Conservation (phyloP, 495 filamentous ascomycete genomes). For the Trichoderma erinaceum region DNA sequence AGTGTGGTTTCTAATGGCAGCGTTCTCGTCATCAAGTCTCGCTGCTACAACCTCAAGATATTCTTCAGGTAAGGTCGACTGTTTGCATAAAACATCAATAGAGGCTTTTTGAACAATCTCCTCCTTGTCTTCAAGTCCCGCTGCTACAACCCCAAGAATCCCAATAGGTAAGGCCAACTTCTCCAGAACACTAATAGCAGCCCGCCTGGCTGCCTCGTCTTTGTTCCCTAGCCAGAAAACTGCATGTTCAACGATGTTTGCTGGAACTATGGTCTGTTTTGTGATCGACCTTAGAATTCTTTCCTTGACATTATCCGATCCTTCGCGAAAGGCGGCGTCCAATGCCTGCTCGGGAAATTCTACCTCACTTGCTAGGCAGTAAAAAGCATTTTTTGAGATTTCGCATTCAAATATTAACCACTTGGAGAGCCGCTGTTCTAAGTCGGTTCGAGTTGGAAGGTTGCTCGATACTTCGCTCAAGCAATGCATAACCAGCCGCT, state of each 20-base stretch:
- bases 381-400: conserved; percentile 6
- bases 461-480: conserved; percentile 29
- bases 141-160: too few relatives aligned
- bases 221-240: conserved; percentile 18
- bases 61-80: not conserved
- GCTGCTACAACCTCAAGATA: too few relatives aligned
- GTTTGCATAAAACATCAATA: not conserved
- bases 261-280: conserved; percentile 20
- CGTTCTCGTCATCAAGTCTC: not conserved
- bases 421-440: conserved; percentile 23
- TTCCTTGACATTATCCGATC: conserved; percentile 15
- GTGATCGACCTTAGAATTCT: conserved; percentile 21
- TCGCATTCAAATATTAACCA: conserved; percentile 28
- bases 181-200: not conserved
- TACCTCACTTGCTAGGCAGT: conserved; percentile 21
- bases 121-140: too few relatives aligned
- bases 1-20: too few relatives aligned
- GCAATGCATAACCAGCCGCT: conserved; percentile 38
- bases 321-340: conserved; percentile 20
- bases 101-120: not conserved
- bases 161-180: too few relatives aligned
- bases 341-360: conserved; percentile 26
- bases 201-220: conserved; percentile 14
- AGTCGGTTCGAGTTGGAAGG: conserved; percentile 18
- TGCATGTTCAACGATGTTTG: conserved; percentile 20